Conservation (phyloP, 2,329 filamentous ascomycete species). For the Fusarium guadeloupense region DNA sequence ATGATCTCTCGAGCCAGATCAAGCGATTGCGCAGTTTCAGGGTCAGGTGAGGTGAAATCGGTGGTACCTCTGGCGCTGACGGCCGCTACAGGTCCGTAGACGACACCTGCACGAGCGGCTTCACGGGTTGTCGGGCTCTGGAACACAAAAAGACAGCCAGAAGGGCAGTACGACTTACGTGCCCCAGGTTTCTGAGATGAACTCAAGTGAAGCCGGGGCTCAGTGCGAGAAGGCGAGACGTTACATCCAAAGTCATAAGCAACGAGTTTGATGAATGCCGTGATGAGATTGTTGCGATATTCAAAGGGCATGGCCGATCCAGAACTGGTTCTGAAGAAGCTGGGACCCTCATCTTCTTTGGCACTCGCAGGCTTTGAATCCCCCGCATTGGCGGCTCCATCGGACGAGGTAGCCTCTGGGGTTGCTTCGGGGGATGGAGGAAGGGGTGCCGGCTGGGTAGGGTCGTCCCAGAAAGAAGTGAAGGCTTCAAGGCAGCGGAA, state of each 20-base stretch:
- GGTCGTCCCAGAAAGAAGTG: conserved; percentile 70
- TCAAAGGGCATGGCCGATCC: conserved; percentile 68
- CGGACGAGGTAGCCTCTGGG: conserved; percentile 30
- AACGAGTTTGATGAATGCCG: conserved; percentile 70
- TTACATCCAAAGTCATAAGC: conserved; percentile 74
- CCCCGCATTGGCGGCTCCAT: conserved; percentile 10
- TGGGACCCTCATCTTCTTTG: conserved; percentile 17
- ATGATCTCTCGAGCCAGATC: conserved; percentile 70
- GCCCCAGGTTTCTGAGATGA: conserved; percentile 47
- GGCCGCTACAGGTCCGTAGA: conserved; percentile 70
- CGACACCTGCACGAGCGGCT: conserved; percentile 65
- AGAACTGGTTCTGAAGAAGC: conserved; percentile 54
- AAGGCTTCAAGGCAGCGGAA: conserved; percentile 69
- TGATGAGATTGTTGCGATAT: conserved; percentile 64
- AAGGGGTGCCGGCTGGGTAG: conserved; percentile 52
- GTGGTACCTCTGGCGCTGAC: conserved; percentile 67
- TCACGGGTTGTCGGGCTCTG: conserved; percentile 68
- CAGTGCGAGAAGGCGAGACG: conserved; percentile 63
- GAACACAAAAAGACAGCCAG: conserved; percentile 67
- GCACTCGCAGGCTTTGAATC: conserved; percentile 20
- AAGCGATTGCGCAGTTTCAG: conserved; percentile 65
- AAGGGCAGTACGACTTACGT: conserved; percentile 65
- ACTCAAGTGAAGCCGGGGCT: conserved; percentile 67
- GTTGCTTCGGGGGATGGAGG: conserved; percentile 48
- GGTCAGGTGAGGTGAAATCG: conserved; percentile 56